Conservation (phyloP, 768 basidiomycete genomes). For the Dioszegia crocea region DNA sequence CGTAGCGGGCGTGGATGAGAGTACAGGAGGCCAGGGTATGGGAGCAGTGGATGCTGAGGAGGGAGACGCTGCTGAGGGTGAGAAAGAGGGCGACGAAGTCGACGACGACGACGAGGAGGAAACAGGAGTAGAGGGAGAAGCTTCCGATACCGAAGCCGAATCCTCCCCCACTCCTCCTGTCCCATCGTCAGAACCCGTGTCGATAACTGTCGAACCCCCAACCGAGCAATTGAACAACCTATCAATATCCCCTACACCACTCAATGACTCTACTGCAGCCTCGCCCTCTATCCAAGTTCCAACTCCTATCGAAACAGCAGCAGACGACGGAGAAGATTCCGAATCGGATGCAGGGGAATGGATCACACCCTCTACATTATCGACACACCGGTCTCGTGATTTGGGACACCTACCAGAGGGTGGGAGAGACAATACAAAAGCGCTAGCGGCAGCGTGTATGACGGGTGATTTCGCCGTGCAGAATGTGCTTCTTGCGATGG, state of each 20-base stretch:
- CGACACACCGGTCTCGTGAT: constrained; percentile 77
- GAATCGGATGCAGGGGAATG: constrained; percentile 78
- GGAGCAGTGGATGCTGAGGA: constrained; percentile 22
- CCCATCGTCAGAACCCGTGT: too few species aligned
- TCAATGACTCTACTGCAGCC: constrained; percentile 5
- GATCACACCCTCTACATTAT: constrained; percentile 90
- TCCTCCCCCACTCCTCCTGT: too few species aligned
- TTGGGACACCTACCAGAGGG: constrained; percentile 69
- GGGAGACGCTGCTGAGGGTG: too few species aligned
- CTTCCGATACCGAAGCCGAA: too few species aligned
- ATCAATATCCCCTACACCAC: constrained; percentile 13
- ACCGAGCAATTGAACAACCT: neutral
- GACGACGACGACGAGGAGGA: constrained; percentile 38
- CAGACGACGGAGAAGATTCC: constrained; percentile 27
- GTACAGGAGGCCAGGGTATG: too few species aligned
- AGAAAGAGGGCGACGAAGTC: constrained; percentile 52
- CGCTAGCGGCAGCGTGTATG: constrained; percentile 78
- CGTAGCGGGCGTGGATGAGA: neutral
- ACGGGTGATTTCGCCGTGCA: constrained; percentile 99
- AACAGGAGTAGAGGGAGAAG: neutral
- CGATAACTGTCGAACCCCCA: too few species aligned
- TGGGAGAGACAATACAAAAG: constrained; percentile 19
- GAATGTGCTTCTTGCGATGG: constrained; percentile 93
- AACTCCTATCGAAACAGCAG: neutral
- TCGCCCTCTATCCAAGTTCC: neutral